Evolutionary conservation across 2,329 filamentous ascomycete genomes (phyloP).

Genomic region (Pseudogymnoascus sp.): DNA sequence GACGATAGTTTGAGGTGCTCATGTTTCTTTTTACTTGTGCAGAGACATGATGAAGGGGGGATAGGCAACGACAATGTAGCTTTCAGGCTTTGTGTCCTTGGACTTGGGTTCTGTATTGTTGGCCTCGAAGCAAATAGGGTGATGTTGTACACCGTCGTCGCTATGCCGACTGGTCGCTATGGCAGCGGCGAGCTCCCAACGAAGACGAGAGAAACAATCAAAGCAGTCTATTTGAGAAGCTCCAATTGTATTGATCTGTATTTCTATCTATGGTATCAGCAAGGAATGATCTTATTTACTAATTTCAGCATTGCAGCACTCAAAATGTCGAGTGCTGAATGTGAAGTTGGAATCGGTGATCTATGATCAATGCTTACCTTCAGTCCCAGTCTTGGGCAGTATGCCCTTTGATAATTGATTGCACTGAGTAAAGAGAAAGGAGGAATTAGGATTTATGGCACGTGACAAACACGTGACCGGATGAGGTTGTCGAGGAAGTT

Average conservation of each 20-base stretch:
- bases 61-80: background rate
- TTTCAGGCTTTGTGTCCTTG: background rate
- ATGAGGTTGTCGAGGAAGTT: background rate
- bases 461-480: background rate
- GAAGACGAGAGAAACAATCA: background rate
- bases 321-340: background rate
- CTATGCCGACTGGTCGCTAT: background rate
- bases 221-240: background rate
- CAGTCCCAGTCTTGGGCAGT: background rate
- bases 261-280: conserved; percentile 5
- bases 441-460: background rate
- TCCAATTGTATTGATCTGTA: conserved; percentile 1
- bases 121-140: background rate
- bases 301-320: background rate
- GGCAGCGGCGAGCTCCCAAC: background rate
- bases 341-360: background rate
- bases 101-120: background rate
- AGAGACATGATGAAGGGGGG: background rate
- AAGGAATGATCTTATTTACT: background rate
- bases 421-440: background rate
- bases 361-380: background rate
- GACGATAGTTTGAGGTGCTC: conserved; percentile 14
- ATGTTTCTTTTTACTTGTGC: background rate
- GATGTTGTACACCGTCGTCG: background rate
- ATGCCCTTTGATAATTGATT: background rate